Conservation (phyloP, 331 rosid species). For the Pyrus hybrid region DNA sequence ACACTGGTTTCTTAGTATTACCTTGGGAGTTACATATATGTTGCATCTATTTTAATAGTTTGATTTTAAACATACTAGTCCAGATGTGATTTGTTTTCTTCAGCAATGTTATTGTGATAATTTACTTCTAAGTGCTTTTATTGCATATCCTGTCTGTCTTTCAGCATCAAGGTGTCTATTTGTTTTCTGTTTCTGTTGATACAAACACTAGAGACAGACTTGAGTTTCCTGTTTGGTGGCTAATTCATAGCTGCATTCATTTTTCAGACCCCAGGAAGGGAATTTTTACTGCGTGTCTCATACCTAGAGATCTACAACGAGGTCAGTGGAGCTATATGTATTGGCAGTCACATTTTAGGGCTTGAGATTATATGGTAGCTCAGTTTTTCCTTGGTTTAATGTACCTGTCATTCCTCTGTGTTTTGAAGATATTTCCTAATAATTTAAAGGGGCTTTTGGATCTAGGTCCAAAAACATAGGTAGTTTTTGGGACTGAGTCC, state of each 20-base stretch:
- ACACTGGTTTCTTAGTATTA: not conserved
- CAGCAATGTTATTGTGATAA: not conserved
- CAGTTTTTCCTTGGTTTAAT: not conserved
- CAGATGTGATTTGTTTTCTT: not conserved
- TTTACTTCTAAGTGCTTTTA: not conserved
- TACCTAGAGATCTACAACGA: constrained; percentile 96
- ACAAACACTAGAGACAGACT: not conserved
- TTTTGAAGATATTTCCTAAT: not conserved
- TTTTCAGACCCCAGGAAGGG: constrained; percentile 96
- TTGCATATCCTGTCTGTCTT: not conserved
- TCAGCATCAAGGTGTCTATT: not conserved
- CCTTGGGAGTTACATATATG: not conserved
- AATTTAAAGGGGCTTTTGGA: too few species aligned
- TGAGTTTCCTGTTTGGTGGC: not conserved
- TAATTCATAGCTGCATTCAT: constrained; percentile 9
- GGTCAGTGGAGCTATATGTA: constrained; percentile 30
- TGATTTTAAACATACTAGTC: not conserved
- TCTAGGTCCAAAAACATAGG: too few species aligned
- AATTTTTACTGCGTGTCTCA: constrained; percentile 93
- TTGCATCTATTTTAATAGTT: not conserved
- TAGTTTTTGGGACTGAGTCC: too few species aligned
- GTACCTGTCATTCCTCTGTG: not conserved
- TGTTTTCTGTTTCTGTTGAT: not conserved
- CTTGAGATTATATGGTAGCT: not conserved
- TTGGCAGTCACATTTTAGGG: not conserved